These are phyloP conservation scores for Coniochaeta ligniaria DNA, from an alignment of 2,329 filamentous ascomycete species.

Conservation along the genomic window DNA sequence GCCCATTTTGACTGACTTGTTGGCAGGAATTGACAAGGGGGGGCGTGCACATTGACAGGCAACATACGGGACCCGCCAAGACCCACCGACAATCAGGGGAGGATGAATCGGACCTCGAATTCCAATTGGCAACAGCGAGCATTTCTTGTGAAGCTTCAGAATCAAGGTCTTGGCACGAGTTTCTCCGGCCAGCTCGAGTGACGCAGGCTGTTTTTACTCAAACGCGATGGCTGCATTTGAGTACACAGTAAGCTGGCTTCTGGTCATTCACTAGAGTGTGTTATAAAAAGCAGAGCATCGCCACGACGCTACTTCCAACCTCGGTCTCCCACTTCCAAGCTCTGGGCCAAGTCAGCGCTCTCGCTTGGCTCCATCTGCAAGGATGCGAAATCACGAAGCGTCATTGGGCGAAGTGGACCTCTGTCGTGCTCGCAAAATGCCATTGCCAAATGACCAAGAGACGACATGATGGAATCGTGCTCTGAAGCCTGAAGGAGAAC, in stretches of 20 bases:
- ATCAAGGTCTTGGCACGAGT: not conserved
- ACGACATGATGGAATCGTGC: not conserved
- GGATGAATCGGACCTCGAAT: not conserved
- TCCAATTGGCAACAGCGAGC: not conserved
- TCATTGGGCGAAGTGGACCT: not conserved
- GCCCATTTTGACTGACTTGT: not conserved
- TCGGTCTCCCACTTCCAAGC: not conserved
- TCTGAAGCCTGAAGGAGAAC: not conserved
- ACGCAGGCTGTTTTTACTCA: not conserved
- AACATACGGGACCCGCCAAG: not conserved
- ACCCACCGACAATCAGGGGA: conserved; percentile 1
- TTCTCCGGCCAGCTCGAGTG: not conserved
- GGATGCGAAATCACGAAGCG: conserved; percentile 2
- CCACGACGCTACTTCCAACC: not conserved
- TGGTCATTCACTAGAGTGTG: not conserved
- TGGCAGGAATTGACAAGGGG: not conserved
- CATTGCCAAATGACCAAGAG: not conserved
- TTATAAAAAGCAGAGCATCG: not conserved
- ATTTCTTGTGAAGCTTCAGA: not conserved
- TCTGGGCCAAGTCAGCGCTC: not conserved
- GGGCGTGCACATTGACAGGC: conserved; percentile 1
- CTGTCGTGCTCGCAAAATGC: not conserved
- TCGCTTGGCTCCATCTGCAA: conserved; percentile 1
- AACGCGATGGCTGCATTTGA: not conserved
- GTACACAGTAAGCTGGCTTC: not conserved